Conservation (phyloP, 129 eudicot genomes). For the Arctium lappa region DNA sequence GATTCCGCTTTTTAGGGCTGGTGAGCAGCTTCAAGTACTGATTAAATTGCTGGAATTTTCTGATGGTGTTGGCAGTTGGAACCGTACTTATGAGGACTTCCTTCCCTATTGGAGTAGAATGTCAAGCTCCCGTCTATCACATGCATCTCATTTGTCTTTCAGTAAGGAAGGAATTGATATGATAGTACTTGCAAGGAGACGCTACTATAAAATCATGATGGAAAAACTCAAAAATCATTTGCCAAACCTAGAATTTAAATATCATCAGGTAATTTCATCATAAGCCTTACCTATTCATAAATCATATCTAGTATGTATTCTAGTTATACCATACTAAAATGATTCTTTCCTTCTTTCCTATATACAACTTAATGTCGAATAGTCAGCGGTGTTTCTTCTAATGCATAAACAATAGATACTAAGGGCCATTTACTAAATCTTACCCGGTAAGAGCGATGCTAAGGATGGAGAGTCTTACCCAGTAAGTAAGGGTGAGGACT, state of each 20-base stretch:
- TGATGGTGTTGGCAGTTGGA: constrained; percentile 53
- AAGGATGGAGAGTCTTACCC: too few species aligned
- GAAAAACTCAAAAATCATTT: constrained; percentile 53
- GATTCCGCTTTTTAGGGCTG: constrained; percentile 81
- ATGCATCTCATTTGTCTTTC: constrained; percentile 63
- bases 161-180: constrained; percentile 52
- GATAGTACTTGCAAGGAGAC: constrained; percentile 60
- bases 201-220: constrained; percentile 58
- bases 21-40: constrained; percentile 96
- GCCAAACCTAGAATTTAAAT: constrained; percentile 59
- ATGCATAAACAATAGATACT: background rate
- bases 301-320: background rate
- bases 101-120: constrained; percentile 65
- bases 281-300: background rate
- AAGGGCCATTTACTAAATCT: too few species aligned
- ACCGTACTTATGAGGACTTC: constrained; percentile 54
- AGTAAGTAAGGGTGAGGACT: too few species aligned
- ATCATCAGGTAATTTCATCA: constrained; percentile 54
- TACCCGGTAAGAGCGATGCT: too few species aligned
- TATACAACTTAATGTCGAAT: background rate
- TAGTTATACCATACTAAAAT: background rate
- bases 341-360: background rate
- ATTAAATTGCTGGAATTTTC: constrained; percentile 79
- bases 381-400: background rate
- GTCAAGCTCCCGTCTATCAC: constrained; percentile 34